Conservation (phyloP, 371 early-diverging fungal genomes). For the Saksenaea oblongispora region DNA sequence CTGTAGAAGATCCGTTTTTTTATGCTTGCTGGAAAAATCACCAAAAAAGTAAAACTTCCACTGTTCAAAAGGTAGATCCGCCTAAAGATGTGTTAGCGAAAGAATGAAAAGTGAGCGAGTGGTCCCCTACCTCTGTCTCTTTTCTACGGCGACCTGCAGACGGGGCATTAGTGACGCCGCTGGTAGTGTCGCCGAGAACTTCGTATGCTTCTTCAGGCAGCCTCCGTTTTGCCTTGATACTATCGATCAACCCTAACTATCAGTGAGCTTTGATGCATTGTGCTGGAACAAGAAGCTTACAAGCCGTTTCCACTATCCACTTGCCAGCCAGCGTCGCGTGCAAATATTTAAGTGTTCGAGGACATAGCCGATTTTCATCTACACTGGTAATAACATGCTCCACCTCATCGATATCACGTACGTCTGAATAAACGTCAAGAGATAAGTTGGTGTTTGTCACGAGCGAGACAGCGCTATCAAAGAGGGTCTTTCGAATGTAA, state of each 20-base stretch:
- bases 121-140: background rate
- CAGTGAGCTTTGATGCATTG: background rate
- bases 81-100: background rate
- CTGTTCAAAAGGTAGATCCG: slow-evolving; percentile 20
- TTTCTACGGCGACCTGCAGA: slow-evolving; percentile 14
- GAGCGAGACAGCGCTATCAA: slow-evolving; percentile 12
- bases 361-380: slow-evolving; percentile 27
- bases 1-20: slow-evolving; percentile 24
- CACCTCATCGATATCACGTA: slow-evolving; percentile 24
- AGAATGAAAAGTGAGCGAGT: background rate
- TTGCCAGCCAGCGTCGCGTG: slow-evolving; percentile 34
- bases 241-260: slow-evolving; percentile 32
- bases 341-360: slow-evolving; percentile 41
- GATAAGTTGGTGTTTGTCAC: slow-evolving; percentile 15
- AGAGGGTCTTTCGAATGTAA: background rate
- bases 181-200: slow-evolving; percentile 32
- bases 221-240: slow-evolving; percentile 30
- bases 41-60: slow-evolving; percentile 31
- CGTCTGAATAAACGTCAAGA: slow-evolving; percentile 17
- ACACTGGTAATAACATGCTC: slow-evolving; percentile 36
- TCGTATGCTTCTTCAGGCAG: slow-evolving; percentile 33
- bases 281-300: slow-evolving; percentile 23
- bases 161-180: slow-evolving; percentile 34
- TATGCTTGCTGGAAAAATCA: slow-evolving; percentile 27
- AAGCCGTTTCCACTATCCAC: slow-evolving; percentile 40